phyloP scores from a whole-genome alignment of 73 alveolate genomes.

The Vitrella brassicaformis region DNA sequence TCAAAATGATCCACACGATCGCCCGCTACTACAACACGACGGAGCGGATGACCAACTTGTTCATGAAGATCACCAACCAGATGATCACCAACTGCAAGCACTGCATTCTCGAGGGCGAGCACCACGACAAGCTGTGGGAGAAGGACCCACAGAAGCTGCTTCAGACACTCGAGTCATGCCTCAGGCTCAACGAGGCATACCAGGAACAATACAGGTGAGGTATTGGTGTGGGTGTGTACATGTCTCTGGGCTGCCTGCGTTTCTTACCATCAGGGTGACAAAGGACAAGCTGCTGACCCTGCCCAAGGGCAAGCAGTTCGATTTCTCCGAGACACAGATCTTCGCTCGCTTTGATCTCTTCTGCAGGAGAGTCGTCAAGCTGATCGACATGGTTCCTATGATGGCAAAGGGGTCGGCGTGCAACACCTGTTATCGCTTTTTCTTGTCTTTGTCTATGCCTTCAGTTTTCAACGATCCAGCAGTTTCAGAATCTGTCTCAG shows the following conservation, averaged over 20 bases:
- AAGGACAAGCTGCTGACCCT: slow-evolving; percentile 95
- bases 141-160: slow-evolving; percentile 93
- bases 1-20: slow-evolving; percentile 98
- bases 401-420: too few relatives aligned
- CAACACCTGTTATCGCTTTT: too few relatives aligned
- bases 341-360: slow-evolving; percentile 98
- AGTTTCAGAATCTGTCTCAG: slow-evolving; percentile 88
- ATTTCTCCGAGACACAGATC: slow-evolving; percentile 96
- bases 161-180: slow-evolving; percentile 72
- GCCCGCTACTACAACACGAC: slow-evolving; percentile 99
- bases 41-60: slow-evolving; percentile 97
- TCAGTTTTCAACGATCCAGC: slow-evolving; percentile 25
- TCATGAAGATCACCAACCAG: slow-evolving; percentile 98
- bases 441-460: background rate
- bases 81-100: slow-evolving; percentile 97
- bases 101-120: slow-evolving; percentile 72
- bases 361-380: slow-evolving; percentile 96
- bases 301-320: slow-evolving; percentile 99
- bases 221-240: too few relatives aligned
- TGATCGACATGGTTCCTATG: slow-evolving; percentile 90
- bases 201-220: slow-evolving; percentile 52
- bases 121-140: slow-evolving; percentile 54
- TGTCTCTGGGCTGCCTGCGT: too few relatives aligned
- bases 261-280: slow-evolving; percentile 90
- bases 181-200: slow-evolving; percentile 61